These are phyloP conservation scores for Macadamia integrifolia DNA, from an alignment of 164 flowering plant species.

Conservation along the genomic window DNA sequence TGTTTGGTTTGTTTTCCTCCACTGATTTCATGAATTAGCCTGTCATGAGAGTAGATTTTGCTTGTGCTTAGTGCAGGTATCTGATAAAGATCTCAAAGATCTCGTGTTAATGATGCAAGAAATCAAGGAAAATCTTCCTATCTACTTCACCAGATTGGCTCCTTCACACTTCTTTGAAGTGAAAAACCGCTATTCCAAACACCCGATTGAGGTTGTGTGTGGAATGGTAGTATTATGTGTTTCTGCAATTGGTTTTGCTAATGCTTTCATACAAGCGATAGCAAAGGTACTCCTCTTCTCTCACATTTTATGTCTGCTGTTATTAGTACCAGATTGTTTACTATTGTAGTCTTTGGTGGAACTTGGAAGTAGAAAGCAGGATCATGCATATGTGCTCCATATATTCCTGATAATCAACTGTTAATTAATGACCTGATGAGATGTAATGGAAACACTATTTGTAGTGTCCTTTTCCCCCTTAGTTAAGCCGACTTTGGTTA, in stretches of 20 bases:
- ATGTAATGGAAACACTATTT: no score
- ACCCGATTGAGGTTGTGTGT: conserved; percentile 35
- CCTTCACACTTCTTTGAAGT: conserved; percentile 55
- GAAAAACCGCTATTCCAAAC: conserved; percentile 23
- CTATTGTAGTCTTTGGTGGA: no score
- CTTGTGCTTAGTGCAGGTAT: conserved; percentile 35
- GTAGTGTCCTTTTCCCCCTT: no score
- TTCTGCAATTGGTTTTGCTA: conserved; percentile 71
- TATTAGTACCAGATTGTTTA: neutral
- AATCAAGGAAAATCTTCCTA: conserved; percentile 39
- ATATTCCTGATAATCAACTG: no score
- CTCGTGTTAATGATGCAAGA: conserved; percentile 32
- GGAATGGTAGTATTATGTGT: conserved; percentile 49
- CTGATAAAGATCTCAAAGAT: conserved; percentile 33
- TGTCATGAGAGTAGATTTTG: neutral
- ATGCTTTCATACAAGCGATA: conserved; percentile 47
- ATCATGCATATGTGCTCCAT: no score
- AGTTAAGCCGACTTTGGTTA: no score
- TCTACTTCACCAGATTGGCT: conserved; percentile 58
- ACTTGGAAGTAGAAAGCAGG: no score
- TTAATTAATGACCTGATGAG: no score
- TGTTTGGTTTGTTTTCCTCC: neutral
- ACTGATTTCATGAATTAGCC: neutral
- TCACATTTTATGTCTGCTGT: neutral
- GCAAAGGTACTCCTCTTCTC: conserved; percentile 40